Evolutionary conservation across 2,329 filamentous ascomycete genomes (phyloP).

Genomic region (Paecilomyces formosus): DNA sequence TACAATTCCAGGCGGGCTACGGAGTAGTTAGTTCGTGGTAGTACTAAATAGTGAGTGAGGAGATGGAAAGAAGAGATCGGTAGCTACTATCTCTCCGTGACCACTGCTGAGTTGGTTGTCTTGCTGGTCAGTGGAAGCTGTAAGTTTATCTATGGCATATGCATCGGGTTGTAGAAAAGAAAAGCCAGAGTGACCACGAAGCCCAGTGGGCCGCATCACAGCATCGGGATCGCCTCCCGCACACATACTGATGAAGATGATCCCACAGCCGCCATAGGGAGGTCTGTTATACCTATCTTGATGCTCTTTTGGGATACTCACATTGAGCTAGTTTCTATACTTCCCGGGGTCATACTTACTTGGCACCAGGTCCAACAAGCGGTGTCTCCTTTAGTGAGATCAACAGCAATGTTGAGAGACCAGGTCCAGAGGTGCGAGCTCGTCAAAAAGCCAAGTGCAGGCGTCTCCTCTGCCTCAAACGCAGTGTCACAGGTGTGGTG

Average conservation of each 20-base stretch:
- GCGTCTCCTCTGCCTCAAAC: not conserved
- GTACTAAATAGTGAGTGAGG: not conserved
- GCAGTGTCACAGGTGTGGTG: not conserved
- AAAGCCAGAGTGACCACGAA: not conserved
- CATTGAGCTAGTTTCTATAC: not conserved
- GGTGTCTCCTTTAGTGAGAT: not conserved
- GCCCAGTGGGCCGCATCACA: not conserved
- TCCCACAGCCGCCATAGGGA: too few relatives aligned
- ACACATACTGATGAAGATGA: not conserved
- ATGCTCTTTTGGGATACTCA: not conserved
- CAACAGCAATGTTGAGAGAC: not conserved
- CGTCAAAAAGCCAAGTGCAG: not conserved
- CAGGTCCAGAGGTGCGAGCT: not conserved
- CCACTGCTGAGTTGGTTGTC: not conserved
- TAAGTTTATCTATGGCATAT: not conserved
- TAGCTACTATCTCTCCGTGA: not conserved
- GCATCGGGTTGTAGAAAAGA: not conserved
- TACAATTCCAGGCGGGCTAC: too few relatives aligned
- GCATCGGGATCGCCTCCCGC: not conserved
- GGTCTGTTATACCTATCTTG: not conserved
- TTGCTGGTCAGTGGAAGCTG: not conserved
- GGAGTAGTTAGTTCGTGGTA: too few relatives aligned
- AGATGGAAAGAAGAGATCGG: not conserved
- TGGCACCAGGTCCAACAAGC: not conserved
- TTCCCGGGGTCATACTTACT: not conserved